Percentiles rank a stretch among this genome's conserved stretches.
Conservation (phyloP, 2,329 filamentous ascomycete species). For the Cryphonectria carpinicola region DNA sequence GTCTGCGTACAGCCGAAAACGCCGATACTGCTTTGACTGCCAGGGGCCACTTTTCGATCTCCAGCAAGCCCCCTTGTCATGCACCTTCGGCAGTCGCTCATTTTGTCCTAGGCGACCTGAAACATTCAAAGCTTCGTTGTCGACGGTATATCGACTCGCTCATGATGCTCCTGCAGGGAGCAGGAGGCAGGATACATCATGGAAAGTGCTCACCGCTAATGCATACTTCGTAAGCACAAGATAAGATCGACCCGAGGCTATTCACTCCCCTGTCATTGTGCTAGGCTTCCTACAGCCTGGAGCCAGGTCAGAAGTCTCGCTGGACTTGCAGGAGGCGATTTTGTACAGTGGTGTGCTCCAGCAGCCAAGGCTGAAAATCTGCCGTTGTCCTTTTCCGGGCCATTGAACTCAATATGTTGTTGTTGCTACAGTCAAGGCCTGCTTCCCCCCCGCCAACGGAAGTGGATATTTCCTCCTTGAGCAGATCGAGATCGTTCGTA, state of each 20-base stretch:
- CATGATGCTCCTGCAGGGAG: not conserved
- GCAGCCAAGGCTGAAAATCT: not conserved
- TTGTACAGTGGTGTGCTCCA: not conserved
- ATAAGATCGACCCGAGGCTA: not conserved
- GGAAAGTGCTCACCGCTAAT: not conserved
- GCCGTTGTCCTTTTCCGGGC: not conserved
- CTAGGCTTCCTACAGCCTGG: not conserved
- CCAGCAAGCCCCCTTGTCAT: conserved; percentile 3
- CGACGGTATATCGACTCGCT: not conserved
- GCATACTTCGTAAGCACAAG: not conserved
- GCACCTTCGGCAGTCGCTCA: not conserved
- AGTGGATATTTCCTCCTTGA: not conserved
- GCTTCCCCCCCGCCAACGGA: not conserved
- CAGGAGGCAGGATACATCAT: not conserved
- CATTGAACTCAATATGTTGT: not conserved
- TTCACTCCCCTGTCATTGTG: not conserved
- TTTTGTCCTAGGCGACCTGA: not conserved
- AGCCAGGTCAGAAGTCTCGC: not conserved
- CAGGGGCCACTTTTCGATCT: not conserved
- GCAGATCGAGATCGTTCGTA: not conserved
- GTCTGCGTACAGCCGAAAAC: conserved; percentile 1
- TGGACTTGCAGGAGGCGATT: not conserved
- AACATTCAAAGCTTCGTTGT: not conserved
- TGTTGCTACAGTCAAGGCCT: not conserved
- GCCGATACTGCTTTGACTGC: conserved; percentile 3